Base-by-base conservation (phyloP, 2,329 filamentous ascomycete species). In the Pestalotiopsis sp. region DNA sequence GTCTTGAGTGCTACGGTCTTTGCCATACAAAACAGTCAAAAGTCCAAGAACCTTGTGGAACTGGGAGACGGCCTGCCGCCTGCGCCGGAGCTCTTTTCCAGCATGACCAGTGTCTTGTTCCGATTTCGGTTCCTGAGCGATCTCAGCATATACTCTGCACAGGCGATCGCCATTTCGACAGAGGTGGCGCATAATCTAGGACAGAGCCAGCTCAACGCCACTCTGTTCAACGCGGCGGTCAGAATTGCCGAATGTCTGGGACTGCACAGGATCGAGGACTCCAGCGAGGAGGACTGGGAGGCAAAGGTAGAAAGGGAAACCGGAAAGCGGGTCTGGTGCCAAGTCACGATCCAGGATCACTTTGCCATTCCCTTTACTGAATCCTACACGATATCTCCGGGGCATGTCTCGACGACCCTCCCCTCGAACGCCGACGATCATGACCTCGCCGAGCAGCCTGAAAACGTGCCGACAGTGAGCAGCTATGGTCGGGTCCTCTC, bases 161-260 rank as follows among this genome's bases (percentile, higher is more conserved):
- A 63, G 4, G 60, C 60, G 12, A 63, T 63, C 23, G 31, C 60
- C 6, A 63, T 63, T 7, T 63, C 60, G 2, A 45, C 60, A 11
- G 60, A 63, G 38, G 60, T 63, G 12, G 60, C 60, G 5, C 60
- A 63, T 23, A 63, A 63, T 45, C 60, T 63, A 4, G 60, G 60
- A 23, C 38, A 63, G 7, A 63, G 60, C n/a, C 60, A 63, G 20
- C 60, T 63, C 60, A 63, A 63, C 36, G 60, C 60, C 60, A 63
- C 60, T 20, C 13, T 63, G 11, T 63, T 63, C 31, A 63, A 63
- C n/a, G 60, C 60, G 2, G 60, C 27, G 11, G 60, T 63, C 9
- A 25, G 60, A 41, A 63, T 63, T 13, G 60, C 60, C 11, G 60
- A 63, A 20, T 63, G 31, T 23, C 11, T 63, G 11, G 60, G 60